Percentiles rank a stretch among this genome's conserved stretches.
These are phyloP conservation scores for Purshia tridentata DNA, from an alignment of 306 rosid genomes.

Conservation along the genomic window DNA sequence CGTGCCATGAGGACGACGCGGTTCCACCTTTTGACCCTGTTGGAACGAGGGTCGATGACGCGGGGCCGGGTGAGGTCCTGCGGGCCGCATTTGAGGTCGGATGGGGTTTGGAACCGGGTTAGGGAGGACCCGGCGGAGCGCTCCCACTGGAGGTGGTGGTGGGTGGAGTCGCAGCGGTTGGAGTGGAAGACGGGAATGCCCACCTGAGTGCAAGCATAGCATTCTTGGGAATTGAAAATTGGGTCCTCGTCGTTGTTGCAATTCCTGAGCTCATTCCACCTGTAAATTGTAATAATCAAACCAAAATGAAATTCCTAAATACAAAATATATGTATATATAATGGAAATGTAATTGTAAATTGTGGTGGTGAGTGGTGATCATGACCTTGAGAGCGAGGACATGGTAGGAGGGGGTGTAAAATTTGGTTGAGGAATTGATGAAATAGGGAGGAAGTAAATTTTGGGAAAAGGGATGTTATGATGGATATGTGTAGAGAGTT, in stretches of 20 bases:
- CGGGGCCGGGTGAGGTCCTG: background rate
- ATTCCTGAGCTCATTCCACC: background rate
- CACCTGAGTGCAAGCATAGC: slow-evolving; percentile 32
- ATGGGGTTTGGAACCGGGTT: background rate
- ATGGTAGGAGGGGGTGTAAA: no score
- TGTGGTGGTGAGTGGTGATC: no score
- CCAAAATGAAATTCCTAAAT: background rate
- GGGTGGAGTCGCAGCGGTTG: slow-evolving; percentile 19
- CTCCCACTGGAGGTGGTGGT: slow-evolving; percentile 21
- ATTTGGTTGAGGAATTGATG: no score
- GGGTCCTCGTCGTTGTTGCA: background rate
- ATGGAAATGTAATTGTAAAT: no score
- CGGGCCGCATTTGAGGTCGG: no score
- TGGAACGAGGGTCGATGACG: slow-evolving; percentile 33
- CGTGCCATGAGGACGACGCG: slow-evolving; percentile 36
- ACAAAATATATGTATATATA: no score
- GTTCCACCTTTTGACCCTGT: slow-evolving; percentile 35
- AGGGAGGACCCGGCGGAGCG: slow-evolving; percentile 24
- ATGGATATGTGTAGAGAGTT: no score
- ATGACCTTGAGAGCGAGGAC: no score
- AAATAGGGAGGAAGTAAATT: no score
- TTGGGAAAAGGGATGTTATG: no score
- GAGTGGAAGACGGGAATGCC: slow-evolving; percentile 39
- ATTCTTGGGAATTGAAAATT: slow-evolving; percentile 19
- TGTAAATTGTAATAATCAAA: background rate